Evolutionary conservation across 2,329 filamentous ascomycete genomes (phyloP), one percentile per base, ranked within the genome.

Genomic region (Penicillium polonicum): DNA sequence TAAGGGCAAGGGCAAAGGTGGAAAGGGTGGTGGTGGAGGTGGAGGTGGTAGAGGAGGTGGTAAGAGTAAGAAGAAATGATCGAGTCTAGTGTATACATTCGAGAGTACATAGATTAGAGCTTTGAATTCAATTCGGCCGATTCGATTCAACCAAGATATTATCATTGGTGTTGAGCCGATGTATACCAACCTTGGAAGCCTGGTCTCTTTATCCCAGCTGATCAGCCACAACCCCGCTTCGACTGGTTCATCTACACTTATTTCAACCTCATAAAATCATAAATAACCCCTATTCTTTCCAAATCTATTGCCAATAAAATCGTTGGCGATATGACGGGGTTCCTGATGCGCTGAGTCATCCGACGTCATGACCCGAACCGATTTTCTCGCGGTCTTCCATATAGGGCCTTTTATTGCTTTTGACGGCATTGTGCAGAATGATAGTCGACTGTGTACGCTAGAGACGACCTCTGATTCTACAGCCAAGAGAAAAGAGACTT

Each of bases 21-120:
- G 57, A n/a, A 63, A 58, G 36, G 60, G 55, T 65, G 63, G 64
- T n/a, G 62, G 60, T 42, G 65, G 44, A 35, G 44, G 61, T 39
- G 65, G 63, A 49, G 65, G 63, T 55, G 52, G 64, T 50, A 62
- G 65, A 57, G 68, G 66, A 57, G 68, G 71, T 5, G 68, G 70
- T 4, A 77, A 76, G 51, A 69, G 74, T 27, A 79, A 76, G 71
- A 72, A 76, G 67, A 77, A 73, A 65, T 77, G 67, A 60, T 48
- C 7, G 25, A 42, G 8, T 48, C 23, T 29, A 17, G 17, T 25
- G 23, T 45, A 51, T 49, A 52, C 29, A 41, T 25, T 33, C 54
- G 33, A 58, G 31, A 41, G 38, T n/a, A 33, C 42, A 48, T 52
- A 55, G 35, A 53, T 29, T 35, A 57, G 36, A 57, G 21, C 13